phyloP scores from a whole-genome alignment of 2,329 filamentous ascomycete genomes.

The Emmonsia crescens region DNA sequence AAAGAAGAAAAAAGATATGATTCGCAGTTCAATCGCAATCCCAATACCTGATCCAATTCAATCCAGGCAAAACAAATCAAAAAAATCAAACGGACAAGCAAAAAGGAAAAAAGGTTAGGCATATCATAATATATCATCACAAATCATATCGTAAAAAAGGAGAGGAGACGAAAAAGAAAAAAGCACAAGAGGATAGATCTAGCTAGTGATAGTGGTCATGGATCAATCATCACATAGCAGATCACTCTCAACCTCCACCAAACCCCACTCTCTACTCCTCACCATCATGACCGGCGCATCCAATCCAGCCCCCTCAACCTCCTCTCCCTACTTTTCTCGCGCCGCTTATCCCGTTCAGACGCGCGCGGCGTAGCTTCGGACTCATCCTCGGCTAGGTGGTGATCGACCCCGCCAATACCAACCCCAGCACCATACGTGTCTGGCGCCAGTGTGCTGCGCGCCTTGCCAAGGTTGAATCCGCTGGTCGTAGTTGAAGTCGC shows the following conservation, averaged over 20 bases:
- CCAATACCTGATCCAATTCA: not conserved
- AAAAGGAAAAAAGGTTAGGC: not conserved
- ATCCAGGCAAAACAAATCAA: not conserved
- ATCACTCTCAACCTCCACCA: not conserved
- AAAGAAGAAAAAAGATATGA: not conserved
- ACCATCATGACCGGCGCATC: conserved; percentile 9
- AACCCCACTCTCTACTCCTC: not conserved
- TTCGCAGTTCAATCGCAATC: not conserved
- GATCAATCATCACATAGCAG: not conserved
- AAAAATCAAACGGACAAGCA: conserved; percentile 4
- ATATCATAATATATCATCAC: conserved; percentile 4
- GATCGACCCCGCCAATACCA: conserved; percentile 6
- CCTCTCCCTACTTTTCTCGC: conserved; percentile 6
- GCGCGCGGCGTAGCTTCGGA: conserved; percentile 9
- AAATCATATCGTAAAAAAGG: conserved; percentile 3
- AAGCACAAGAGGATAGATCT: not conserved
- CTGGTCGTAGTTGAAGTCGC: not conserved
- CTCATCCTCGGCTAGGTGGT: not conserved
- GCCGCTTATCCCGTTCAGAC: conserved; percentile 6
- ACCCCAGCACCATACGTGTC: not conserved
- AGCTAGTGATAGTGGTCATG: not conserved
- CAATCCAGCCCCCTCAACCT: conserved; percentile 11
- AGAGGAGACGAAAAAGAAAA: not conserved
- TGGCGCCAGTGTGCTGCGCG: not conserved
- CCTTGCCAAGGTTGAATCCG: not conserved